Conservation (phyloP, 2,329 filamentous ascomycete genomes). For the Diaporthe ampelina region DNA sequence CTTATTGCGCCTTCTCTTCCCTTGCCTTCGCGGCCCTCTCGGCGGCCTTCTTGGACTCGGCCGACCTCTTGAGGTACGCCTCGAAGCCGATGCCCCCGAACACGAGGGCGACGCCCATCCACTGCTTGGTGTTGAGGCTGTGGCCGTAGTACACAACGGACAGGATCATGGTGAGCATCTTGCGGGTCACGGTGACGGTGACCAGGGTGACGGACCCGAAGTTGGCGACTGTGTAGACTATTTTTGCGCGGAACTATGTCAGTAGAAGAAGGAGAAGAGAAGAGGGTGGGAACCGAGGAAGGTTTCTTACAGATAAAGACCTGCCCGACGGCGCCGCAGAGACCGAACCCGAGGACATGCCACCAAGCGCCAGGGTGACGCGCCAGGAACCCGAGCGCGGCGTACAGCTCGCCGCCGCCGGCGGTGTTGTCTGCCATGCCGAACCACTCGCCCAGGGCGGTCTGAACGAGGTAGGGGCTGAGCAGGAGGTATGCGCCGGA, state of each 20-base stretch:
- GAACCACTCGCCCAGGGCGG: constrained; percentile 73
- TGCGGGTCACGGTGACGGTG: constrained; percentile 96
- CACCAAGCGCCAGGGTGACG: constrained; percentile 85
- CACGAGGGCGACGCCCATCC: constrained; percentile 91
- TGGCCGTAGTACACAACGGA: constrained; percentile 97
- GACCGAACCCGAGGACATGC: constrained; percentile 90
- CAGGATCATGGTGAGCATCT: constrained; percentile 99
- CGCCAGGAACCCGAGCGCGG: constrained; percentile 85
- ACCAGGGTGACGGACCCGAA: constrained; percentile 94
- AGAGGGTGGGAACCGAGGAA: no score
- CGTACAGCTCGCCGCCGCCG: constrained; percentile 77
- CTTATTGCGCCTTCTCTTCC: constrained; percentile 21
- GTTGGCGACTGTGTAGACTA: constrained; percentile 89
- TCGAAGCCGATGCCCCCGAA: constrained; percentile 97
- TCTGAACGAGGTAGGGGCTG: constrained; percentile 83
- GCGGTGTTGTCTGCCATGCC: constrained; percentile 74
- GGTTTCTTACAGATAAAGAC: constrained; percentile 85
- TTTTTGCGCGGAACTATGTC: background rate
- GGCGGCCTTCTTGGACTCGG: constrained; percentile 85
- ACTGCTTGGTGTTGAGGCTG: constrained; percentile 87
- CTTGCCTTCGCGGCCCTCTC: constrained; percentile 60
- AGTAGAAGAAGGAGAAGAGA: background rate
- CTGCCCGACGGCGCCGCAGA: constrained; percentile 92
- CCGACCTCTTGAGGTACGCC: constrained; percentile 81
- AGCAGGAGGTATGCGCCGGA: constrained; percentile 83